These are phyloP conservation scores for Kodamaea sp. DNA, from an alignment of 1,139 yeast species.

Conservation along the genomic window DNA sequence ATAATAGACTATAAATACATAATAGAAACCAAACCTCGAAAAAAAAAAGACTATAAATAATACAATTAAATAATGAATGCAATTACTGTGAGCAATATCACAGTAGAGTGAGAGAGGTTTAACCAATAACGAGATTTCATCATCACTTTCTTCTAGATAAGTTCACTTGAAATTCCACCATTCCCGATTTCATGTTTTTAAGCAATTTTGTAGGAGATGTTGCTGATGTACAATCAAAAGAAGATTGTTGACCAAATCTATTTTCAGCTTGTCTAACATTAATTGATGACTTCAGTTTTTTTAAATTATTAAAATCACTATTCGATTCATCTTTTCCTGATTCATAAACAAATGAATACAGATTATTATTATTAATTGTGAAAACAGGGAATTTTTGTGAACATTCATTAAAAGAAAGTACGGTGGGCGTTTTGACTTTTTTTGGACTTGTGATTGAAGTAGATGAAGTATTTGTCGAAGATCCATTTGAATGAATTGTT, in stretches of 20 bases:
- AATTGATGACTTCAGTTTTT: slow-evolving; percentile 17
- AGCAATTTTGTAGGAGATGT: slow-evolving; percentile 13
- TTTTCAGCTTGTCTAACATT: slow-evolving; percentile 10
- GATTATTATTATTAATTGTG: slow-evolving; percentile 12
- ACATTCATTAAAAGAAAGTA: slow-evolving; percentile 27
- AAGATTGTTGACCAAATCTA: neutral
- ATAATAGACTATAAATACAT: no score
- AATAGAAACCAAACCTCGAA: no score
- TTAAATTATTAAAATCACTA: slow-evolving; percentile 6
- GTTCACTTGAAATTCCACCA: slow-evolving; percentile 36
- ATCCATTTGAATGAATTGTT: neutral
- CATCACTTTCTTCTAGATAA: slow-evolving; percentile 8
- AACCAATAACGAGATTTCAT: neutral
- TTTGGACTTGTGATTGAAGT: slow-evolving; percentile 6
- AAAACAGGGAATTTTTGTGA: slow-evolving; percentile 23
- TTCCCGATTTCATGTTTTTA: slow-evolving; percentile 36
- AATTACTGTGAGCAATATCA: no score
- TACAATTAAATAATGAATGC: no score
- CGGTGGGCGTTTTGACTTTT: slow-evolving; percentile 11
- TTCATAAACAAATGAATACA: slow-evolving; percentile 21
- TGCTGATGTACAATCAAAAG: neutral
- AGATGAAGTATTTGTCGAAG: slow-evolving; percentile 1
- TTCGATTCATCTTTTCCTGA: slow-evolving; percentile 9
- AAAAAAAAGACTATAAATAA: no score
- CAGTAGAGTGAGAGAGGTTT: no score